Evolutionary conservation across 176 grass and related monocot genomes (phyloP), one percentile per base, ranked within the genome.

Genomic region (Phoenix dactylifera): DNA sequence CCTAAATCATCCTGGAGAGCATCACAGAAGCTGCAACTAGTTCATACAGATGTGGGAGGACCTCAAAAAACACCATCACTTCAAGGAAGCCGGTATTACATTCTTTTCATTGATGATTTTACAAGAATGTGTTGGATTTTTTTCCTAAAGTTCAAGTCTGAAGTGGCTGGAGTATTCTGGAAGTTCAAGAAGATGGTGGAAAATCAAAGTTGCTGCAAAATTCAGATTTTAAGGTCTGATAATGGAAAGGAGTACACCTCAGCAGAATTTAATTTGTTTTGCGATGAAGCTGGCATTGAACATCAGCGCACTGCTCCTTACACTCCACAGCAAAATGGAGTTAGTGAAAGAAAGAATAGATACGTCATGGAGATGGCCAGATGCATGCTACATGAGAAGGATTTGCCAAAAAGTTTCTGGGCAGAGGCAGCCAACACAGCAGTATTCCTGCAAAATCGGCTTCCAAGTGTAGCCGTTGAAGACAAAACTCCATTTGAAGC

Each of bases 301-400:
- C 49, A 22, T 4, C 26, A 28, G 4, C 26, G 5, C 0, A 28
- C 26, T 5, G 26, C 26, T 5, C 26, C 26, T 5, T 28, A 28
- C 5, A 28, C 26, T 5, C 26, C 26, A 5, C 26, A 28, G 5
- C 26, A 28, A 5, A 28, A 28, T 28, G 26, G 4, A 5, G 26
- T 28, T 4, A 5, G 4, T 28, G 26, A 28, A 5, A 28, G 26
- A 4, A 28, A 4, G 4, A 28, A 28, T 4, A 28, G 4, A 5
- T 4, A 0, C 0, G 25, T 28, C 26, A 28, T 28, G 16, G 16
- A 66, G 52, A 6, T 25, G 17, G 26, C 6, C 3, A 1, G 44
- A n/a, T 66, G 49, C n/a, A 18, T 66, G 48, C 1, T 66, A 1
- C 63, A 66, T 26, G 63, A 53, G 1, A 66, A 52, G n/a, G 6